Base-by-base conservation (phyloP, 1,139 yeast species). In the Lizanozyma gosingica region DNA sequence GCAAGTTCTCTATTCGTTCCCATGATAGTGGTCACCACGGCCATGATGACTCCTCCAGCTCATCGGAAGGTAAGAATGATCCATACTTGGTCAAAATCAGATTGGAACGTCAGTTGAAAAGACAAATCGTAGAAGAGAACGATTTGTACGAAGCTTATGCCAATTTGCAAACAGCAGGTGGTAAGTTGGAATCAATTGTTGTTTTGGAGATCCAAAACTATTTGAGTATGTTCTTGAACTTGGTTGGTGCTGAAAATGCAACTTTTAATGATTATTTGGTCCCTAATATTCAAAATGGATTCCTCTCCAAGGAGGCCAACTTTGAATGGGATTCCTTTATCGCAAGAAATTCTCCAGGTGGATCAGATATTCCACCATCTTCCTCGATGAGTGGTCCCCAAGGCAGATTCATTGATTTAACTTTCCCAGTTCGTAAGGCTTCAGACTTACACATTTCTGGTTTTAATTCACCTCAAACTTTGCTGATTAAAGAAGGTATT, bases 301-400 rank as follows among this genome's bases (percentile, higher is more conserved):
- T 87, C 49, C 75, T 86, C 45, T 73, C 83, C 35, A 81, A 83
- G 54, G 92, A 84, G 47, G 78, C 95, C 9, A 71, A 77, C 29
- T 77, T 79, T 55, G 98, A 92, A 65, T 92, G 97, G 97, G 88
- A 84, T 47, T 74, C 84, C 22, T 92, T 87, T 49, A 76, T 88
- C 41, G 63, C 78, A 17, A 74, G 82, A 45, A 88, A 88, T 59
- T 67, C 78, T 41, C 70, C 74, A 15, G 29, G 29, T 6, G 29
- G 29, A 6, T 22, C 29, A 6, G 29, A 22, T 6, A 22, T 22
- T 11, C 29, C 29, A 22, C 29, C 29, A 6, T 22, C 29, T 22
- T 53, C 60, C 29, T 52, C 66, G 3, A 51, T 59, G 4, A 55
- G 59, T 45, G 65, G 53, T 54, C 33, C 49, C 57, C 6, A 45